Percentiles rank a stretch among this genome's conserved stretches.
Evolutionary conservation across 2,329 filamentous ascomycete genomes (phyloP).

Genomic region (Venturia asperata): DNA sequence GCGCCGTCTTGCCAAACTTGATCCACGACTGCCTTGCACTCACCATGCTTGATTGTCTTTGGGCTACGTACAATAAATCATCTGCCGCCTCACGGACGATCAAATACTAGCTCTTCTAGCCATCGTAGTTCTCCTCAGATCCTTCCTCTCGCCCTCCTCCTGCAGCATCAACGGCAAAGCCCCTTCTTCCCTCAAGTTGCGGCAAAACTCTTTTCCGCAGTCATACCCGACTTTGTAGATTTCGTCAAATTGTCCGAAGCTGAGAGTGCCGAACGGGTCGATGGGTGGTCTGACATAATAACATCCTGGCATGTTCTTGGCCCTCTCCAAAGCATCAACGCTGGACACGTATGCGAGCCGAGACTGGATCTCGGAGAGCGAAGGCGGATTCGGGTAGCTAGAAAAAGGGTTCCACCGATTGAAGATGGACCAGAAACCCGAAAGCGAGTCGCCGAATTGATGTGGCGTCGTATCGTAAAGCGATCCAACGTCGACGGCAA

Average conservation of each 20-base stretch:
- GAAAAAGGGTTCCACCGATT: conserved; percentile 98
- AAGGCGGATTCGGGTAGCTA: conserved; percentile 80
- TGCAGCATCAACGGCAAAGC: conserved; percentile 54
- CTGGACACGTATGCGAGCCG: conserved; percentile 90
- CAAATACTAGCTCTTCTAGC: conserved; percentile 43
- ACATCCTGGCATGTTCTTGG: conserved; percentile 84
- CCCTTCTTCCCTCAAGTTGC: conserved; percentile 69
- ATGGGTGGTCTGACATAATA: conserved; percentile 95
- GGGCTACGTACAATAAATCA: no score
- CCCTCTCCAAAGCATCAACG: conserved; percentile 87
- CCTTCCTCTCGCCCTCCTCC: conserved; percentile 40
- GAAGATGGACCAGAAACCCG: conserved; percentile 87
- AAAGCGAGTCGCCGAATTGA: conserved; percentile 85
- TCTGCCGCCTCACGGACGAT: no score
- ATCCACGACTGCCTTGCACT: no score
- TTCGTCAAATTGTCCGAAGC: conserved; percentile 97
- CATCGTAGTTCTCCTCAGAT: conserved; percentile 47
- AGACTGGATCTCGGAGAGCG: conserved; percentile 90
- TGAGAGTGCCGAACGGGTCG: conserved; percentile 85
- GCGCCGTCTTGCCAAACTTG: no score
- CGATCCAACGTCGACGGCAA: conserved; percentile 89
- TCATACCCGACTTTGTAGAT: conserved; percentile 84
- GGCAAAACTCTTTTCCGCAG: conserved; percentile 75
- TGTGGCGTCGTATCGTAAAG: conserved; percentile 90
- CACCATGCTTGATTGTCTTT: no score